phyloP scores from a whole-genome alignment of 2,329 filamentous ascomycete genomes.

The Pseudogymnoascus sp. region DNA sequence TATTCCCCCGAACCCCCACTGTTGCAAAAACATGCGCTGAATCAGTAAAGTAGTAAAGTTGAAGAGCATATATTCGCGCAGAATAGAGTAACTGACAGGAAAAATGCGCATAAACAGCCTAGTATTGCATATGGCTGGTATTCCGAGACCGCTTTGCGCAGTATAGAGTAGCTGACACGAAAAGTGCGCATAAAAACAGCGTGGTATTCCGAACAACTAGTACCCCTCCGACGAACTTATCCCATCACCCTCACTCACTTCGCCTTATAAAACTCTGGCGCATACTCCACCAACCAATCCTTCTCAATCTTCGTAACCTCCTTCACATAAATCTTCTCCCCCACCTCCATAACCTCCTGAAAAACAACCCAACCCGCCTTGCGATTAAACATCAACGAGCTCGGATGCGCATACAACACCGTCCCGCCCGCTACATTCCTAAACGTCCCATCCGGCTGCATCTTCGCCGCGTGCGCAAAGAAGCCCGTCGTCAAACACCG shows the following conservation, averaged over 20 bases:
- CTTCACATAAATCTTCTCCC: constrained; percentile 79
- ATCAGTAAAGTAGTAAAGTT: background rate
- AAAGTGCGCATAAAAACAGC: background rate
- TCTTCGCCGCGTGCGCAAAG: constrained; percentile 86
- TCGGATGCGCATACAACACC: constrained; percentile 79
- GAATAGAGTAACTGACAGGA: background rate
- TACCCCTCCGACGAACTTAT: too few species aligned
- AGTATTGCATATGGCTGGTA: too few species aligned
- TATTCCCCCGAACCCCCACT: background rate
- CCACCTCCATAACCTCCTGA: constrained; percentile 84
- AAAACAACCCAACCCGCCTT: constrained; percentile 97
- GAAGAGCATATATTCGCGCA: background rate
- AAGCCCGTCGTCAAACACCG: constrained; percentile 83
- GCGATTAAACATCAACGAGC: constrained; percentile 88
- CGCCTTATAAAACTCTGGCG: constrained; percentile 62
- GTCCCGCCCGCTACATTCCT: constrained; percentile 73
- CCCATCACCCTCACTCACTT: background rate
- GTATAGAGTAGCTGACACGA: background rate
- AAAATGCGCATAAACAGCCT: background rate
- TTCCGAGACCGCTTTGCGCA: background rate
- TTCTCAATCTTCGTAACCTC: constrained; percentile 93
- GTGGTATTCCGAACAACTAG: background rate
- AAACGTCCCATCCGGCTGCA: constrained; percentile 90
- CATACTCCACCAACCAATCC: constrained; percentile 84
- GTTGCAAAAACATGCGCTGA: too few species aligned